Evolutionary conservation across 805 yeast genomes (phyloP).

Genomic region (Kodamaea fukazawae): DNA sequence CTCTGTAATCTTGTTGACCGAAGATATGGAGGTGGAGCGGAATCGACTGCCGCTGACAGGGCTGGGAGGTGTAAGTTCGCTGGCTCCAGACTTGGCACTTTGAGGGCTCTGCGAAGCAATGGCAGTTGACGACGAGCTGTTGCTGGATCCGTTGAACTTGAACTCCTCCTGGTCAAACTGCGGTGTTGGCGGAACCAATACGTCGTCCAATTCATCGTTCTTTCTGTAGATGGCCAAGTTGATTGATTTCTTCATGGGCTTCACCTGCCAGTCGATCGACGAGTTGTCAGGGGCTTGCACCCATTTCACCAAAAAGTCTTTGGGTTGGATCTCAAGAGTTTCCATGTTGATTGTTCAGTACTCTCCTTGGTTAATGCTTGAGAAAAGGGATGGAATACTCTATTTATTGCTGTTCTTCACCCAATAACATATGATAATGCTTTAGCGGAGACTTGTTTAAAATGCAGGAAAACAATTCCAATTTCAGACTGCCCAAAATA

Average conservation of each 20-base stretch:
- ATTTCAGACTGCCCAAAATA: too few relatives aligned
- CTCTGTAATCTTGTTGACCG: constrained; percentile 35
- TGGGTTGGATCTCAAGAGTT: constrained; percentile 83
- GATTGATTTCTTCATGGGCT: constrained; percentile 56
- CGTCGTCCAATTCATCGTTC: constrained; percentile 19
- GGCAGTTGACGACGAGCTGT: constrained; percentile 30
- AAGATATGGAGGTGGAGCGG: constrained; percentile 30
- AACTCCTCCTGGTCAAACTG: not conserved
- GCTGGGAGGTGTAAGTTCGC: not conserved
- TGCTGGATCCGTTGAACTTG: constrained; percentile 3
- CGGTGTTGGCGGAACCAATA: constrained; percentile 7
- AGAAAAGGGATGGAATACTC: too few relatives aligned
- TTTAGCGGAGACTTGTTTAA: too few relatives aligned
- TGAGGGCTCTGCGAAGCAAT: not conserved
- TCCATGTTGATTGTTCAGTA: constrained; percentile 53
- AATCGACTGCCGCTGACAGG: constrained; percentile 9
- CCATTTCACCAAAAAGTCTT: constrained; percentile 91
- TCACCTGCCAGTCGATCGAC: constrained; percentile 72
- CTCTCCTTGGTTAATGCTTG: too few relatives aligned
- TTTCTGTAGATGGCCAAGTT: constrained; percentile 40
- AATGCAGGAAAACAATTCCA: too few relatives aligned
- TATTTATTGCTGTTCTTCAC: too few relatives aligned
- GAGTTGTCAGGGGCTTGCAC: constrained; percentile 69
- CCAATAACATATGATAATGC: too few relatives aligned
- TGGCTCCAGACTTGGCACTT: constrained; percentile 32